A percentile compares a stretch with the other conserved stretches of the same genome.
Conservation (phyloP, 108 stramenopile species). For the Chaetoceros muelleri region DNA sequence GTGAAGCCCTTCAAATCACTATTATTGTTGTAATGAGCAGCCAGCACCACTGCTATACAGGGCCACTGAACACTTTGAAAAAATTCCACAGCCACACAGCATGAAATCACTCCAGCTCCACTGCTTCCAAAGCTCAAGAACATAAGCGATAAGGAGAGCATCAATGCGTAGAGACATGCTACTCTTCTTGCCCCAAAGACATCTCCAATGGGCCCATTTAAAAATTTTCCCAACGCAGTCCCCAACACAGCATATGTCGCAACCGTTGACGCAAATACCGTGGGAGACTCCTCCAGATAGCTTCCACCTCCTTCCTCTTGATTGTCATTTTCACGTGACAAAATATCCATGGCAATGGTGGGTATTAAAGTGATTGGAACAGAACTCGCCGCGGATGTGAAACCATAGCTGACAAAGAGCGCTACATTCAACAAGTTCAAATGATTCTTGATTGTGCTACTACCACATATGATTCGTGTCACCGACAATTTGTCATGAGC, state of each 20-base stretch:
- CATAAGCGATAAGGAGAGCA: constrained; percentile 35
- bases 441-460: background rate
- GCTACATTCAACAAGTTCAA: constrained; percentile 59
- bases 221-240: constrained; percentile 62
- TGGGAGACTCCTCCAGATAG: constrained; percentile 18
- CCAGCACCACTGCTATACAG: constrained; percentile 47
- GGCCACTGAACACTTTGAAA: constrained; percentile 65
- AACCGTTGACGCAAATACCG: constrained; percentile 47
- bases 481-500: background rate
- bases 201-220: constrained; percentile 64
- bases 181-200: constrained; percentile 57
- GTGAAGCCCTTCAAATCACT: constrained; percentile 5
- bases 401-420: constrained; percentile 33
- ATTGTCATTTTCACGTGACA: constrained; percentile 14
- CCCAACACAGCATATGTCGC: constrained; percentile 53
- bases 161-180: constrained; percentile 26
- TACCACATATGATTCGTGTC: too few relatives aligned
- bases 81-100: constrained; percentile 66
- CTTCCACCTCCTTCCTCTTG: too few relatives aligned
- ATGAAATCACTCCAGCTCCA: constrained; percentile 25
- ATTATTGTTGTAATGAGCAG: constrained; percentile 52
- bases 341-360: constrained; percentile 40
- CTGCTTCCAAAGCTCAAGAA: constrained; percentile 29
- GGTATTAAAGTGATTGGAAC: constrained; percentile 51
- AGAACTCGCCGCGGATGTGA: constrained; percentile 48